These are phyloP conservation scores for Acmispon strigosus DNA, from an alignment of 306 rosid genomes.

Conservation along the genomic window DNA sequence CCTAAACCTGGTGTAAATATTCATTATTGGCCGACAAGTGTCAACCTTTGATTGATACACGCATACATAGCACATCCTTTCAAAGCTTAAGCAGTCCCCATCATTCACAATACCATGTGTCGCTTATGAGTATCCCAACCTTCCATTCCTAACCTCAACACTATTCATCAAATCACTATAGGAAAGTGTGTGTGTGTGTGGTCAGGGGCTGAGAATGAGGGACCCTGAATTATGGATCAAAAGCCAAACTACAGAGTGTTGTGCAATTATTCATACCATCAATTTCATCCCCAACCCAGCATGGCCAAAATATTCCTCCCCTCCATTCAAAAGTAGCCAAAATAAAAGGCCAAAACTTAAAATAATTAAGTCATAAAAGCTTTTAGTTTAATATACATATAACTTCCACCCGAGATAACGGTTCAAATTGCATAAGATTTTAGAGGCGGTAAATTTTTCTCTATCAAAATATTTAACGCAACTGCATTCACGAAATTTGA, in stretches of 20 bases:
- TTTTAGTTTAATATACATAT: no score
- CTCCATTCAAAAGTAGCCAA: conserved; percentile 1
- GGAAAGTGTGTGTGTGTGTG: not conserved
- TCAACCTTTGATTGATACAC: conserved; percentile 23
- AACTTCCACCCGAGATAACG: no score
- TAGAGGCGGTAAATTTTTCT: no score
- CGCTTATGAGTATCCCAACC: conserved; percentile 37
- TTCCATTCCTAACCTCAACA: conserved; percentile 36
- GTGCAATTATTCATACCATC: conserved; percentile 64
- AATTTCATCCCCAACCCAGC: conserved; percentile 46
- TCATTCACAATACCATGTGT: conserved; percentile 49
- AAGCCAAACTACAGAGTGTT: conserved; percentile 50
- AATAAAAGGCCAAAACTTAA: not conserved
- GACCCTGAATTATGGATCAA: conserved; percentile 52
- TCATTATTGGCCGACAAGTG: conserved; percentile 43
- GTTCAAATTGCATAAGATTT: no score
- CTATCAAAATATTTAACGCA: no score
- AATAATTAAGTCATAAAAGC: not conserved
- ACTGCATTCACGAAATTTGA: no score
- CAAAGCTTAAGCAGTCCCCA: conserved; percentile 41
- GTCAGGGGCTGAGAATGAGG: conserved; percentile 21
- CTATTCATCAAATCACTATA: conserved; percentile 42
- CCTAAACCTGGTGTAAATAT: conserved; percentile 26
- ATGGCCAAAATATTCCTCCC: not conserved
- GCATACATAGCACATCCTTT: conserved; percentile 3